Conservation (phyloP, 1,284 basidiomycete genomes). For the Cystobasidiaceae sp. region DNA sequence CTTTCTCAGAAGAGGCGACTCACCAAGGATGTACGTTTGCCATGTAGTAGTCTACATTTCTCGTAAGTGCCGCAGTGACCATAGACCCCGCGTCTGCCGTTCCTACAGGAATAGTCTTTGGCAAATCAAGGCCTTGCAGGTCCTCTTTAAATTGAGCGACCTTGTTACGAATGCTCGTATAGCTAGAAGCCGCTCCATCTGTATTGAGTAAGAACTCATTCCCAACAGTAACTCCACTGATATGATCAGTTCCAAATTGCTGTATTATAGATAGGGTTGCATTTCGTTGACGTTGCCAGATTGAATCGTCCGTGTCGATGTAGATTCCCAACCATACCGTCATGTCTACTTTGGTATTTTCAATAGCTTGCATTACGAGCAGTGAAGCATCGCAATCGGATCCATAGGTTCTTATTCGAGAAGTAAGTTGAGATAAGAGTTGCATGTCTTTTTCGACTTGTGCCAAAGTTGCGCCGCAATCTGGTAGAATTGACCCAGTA, state of each 20-base stretch:
- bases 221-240: conserved; percentile 66
- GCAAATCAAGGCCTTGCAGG: conserved; percentile 53
- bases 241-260: conserved; percentile 70
- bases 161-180: conserved; percentile 57
- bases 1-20: too few species aligned
- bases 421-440: conserved; percentile 41
- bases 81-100: conserved; percentile 84
- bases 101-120: conserved; percentile 64
- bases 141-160: conserved; percentile 57
- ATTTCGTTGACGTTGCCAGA: conserved; percentile 67
- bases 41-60: conserved; percentile 61
- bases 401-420: conserved; percentile 40
- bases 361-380: conserved; percentile 66
- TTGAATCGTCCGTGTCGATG: conserved; percentile 50
- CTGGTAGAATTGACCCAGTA: conserved; percentile 31
- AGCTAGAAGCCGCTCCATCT: neutral
- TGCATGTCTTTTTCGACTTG: conserved; percentile 48
- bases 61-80: conserved; percentile 67
- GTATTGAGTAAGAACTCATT: conserved; percentile 43
- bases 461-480: conserved; percentile 44
- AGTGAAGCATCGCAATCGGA: conserved; percentile 55
- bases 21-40: conserved; percentile 73
- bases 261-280: conserved; percentile 63
- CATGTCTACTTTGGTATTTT: conserved; percentile 82
- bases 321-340: conserved; percentile 78